Conservation (phyloP, 345 rosid species). For the Cardamine occulta region DNA sequence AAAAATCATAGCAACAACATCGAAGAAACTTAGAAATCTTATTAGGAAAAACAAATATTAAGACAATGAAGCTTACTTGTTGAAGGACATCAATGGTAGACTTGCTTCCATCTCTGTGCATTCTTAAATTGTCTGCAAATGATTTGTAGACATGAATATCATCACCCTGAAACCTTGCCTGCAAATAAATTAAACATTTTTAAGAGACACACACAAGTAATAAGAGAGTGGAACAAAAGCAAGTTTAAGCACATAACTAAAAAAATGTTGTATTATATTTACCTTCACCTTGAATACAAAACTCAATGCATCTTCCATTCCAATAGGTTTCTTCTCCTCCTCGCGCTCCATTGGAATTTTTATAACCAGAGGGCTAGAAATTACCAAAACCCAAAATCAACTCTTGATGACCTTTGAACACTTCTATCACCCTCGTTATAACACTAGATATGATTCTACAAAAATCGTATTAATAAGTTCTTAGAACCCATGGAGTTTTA, state of each 20-base stretch:
- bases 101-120: conserved; percentile 73
- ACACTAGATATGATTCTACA: conserved; percentile 66
- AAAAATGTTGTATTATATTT: conserved; percentile 9
- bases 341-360: conserved; percentile 66
- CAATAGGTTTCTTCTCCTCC: conserved; percentile 71
- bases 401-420: conserved; percentile 74
- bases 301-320: conserved; percentile 70
- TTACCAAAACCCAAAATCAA: conserved; percentile 79
- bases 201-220: background rate
- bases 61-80: conserved; percentile 55
- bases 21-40: background rate
- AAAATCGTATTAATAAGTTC: background rate
- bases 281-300: conserved; percentile 85
- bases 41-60: background rate
- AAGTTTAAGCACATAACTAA: background rate
- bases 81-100: conserved; percentile 65
- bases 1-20: background rate
- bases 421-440: conserved; percentile 68
- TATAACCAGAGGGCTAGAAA: conserved; percentile 81
- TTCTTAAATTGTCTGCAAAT: conserved; percentile 69
- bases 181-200: conserved; percentile 27
- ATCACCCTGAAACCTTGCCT: conserved; percentile 82
- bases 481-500: background rate
- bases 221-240: background rate
- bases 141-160: conserved; percentile 74